Conservation (phyloP, 352 stramenopile genomes). For the Elongisporangium prolatum region DNA sequence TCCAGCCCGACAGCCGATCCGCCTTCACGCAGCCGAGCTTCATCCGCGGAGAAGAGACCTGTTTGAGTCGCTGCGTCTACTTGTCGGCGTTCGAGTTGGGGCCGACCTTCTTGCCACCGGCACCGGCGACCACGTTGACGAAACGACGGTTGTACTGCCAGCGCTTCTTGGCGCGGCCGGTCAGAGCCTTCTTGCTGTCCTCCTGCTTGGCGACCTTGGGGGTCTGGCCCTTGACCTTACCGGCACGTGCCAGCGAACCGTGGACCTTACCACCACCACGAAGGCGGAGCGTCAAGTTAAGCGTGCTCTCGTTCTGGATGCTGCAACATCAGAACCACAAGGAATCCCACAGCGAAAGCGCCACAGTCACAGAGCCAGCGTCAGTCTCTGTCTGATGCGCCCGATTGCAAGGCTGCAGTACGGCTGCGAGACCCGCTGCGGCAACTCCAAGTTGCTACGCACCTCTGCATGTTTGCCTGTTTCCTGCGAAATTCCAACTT, state of each 20-base stretch:
- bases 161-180: slow-evolving; percentile 98
- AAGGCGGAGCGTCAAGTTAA: slow-evolving; percentile 95
- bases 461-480: slow-evolving; percentile 67
- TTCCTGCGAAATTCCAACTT: slow-evolving; percentile 58
- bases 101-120: slow-evolving; percentile 96
- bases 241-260: slow-evolving; percentile 99
- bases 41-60: slow-evolving; percentile 5
- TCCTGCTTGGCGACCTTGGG: slow-evolving; percentile 99
- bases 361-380: slow-evolving; percentile 20
- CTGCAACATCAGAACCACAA: slow-evolving; percentile 17
- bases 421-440: not conserved
- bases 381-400: slow-evolving; percentile 3
- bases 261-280: slow-evolving; percentile 98
- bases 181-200: slow-evolving; percentile 97
- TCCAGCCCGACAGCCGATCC: not conserved
- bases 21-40: not conserved
- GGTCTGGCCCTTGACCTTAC: slow-evolving; percentile 99
- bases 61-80: slow-evolving; percentile 19
- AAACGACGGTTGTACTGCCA: slow-evolving; percentile 99
- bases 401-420: not conserved
- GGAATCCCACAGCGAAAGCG: slow-evolving; percentile 5
- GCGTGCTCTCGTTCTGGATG: slow-evolving; percentile 96
- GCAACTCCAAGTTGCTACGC: slow-evolving; percentile 2
- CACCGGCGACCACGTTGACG: slow-evolving; percentile 97
- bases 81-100: slow-evolving; percentile 99